Percentiles rank a stretch among this genome's conserved stretches.
These are phyloP conservation scores for Malbranchea zuffiana DNA, from an alignment of 2,329 filamentous ascomycete genomes.

Conservation along the genomic window DNA sequence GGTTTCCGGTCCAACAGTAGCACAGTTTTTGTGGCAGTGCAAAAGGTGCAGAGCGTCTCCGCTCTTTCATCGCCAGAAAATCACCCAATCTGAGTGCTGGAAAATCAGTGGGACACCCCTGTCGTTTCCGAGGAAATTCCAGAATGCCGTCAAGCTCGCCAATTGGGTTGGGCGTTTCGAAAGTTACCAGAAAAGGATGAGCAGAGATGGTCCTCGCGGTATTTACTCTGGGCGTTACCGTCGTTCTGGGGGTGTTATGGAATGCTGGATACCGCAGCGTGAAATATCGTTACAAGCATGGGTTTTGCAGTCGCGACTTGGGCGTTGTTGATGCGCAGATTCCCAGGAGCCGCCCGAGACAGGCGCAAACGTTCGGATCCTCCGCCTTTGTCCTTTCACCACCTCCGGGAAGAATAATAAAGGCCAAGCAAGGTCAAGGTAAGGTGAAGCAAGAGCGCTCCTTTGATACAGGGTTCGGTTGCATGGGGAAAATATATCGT, in stretches of 20 bases:
- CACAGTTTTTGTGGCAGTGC: slow-evolving; percentile 9
- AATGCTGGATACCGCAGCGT: not conserved
- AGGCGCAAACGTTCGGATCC: too few relatives aligned
- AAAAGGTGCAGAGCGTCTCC: slow-evolving; percentile 2
- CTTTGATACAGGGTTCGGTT: too few relatives aligned
- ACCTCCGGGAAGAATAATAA: too few relatives aligned
- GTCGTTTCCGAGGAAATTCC: slow-evolving; percentile 8
- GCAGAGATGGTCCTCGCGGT: not conserved
- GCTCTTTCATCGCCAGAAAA: slow-evolving; percentile 1
- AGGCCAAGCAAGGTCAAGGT: too few relatives aligned
- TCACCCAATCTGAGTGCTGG: not conserved
- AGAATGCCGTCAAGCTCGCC: too few relatives aligned
- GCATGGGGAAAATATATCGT: too few relatives aligned
- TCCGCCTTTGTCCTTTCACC: too few relatives aligned
- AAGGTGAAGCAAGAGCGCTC: too few relatives aligned
- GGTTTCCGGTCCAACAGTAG: too few relatives aligned
- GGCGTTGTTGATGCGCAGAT: not conserved
- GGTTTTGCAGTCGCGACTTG: not conserved
- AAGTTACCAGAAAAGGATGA: not conserved
- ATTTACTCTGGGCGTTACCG: not conserved
- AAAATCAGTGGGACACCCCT: slow-evolving; percentile 1
- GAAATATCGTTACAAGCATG: not conserved
- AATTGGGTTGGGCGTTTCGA: not conserved
- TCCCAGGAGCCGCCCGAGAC: too few relatives aligned
- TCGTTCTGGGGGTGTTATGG: too few relatives aligned